Evolutionary conservation across 1,284 basidiomycete genomes (phyloP), one percentile per base, ranked within the genome.

Genomic region (Neonothopanus nambi): DNA sequence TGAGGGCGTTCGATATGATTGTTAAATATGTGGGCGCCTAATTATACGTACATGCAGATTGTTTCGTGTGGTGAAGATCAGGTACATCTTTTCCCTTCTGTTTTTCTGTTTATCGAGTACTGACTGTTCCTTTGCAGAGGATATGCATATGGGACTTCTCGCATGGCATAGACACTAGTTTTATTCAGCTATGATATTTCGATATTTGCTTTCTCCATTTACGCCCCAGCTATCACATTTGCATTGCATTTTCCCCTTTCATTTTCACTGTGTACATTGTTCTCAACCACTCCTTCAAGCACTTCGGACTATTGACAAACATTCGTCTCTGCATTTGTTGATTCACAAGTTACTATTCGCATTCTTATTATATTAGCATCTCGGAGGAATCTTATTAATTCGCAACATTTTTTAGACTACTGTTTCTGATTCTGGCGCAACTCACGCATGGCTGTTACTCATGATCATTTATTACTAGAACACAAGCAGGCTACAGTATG

Each of bases 141-240:
- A 91, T 94, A 57, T 91, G 89, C 66, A 82, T 94, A 54, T 93
- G 91, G 89, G 89, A 93, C 69, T 92, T 91, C 69, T 83, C 86
- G 35, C 80, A 89, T 70, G 89, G 88, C 26, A 81, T 93, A 55
- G 87, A 92, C 70, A 92, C 90, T 12, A 75, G 73, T 49, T 78
- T 77, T 58, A 59, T 79, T 45, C 67, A 70, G 57, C 60, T 72
- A 28, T 65, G 48, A 51, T 53, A 20, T 9, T n/a, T n/a, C n/a
- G 36, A 20, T 37, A 37, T 30, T 28, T 15, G 28, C 8, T 45
- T 28, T n/a, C 17, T n/a, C n/a, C n/a, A n/a, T n/a, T n/a, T n/a
- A 43, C 41, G 20, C 20, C 20, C n/a, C n/a, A 28, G 26, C 26
- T 15, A 24, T 3, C 11, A 6, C 21, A 15, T 18, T 5, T 26